Base-by-base conservation (phyloP, 2,329 filamentous ascomycete genomes). In the Aspergillus pseudonomiae region DNA sequence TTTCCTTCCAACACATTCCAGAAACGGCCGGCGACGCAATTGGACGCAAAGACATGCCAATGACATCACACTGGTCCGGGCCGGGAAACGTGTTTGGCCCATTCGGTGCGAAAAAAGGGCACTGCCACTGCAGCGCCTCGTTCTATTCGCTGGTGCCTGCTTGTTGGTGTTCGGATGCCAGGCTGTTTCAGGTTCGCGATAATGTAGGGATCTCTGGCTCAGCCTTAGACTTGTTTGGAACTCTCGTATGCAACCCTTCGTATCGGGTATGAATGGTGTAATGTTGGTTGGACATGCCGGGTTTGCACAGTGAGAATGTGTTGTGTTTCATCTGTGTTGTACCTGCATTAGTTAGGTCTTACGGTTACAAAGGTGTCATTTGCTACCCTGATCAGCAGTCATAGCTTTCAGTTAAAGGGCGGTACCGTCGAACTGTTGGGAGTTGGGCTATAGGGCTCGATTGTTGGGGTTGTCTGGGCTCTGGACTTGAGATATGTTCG, bases 71-170 rank as follows among this genome's bases (percentile, higher is more conserved):
- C 12, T 21, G 3, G 16, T 26, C 10, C 12, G 9, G 19, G 1
- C 28, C 16, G 12, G 50, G 30, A n/a, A 21, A 34, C 32, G 52
- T 54, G 30, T 24, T 21, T 34, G 24, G 19, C 19, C 52, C 4
- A 28, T 28, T 28, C 3, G 26, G 26, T 28, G 26, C 26, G 26
- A 28, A 5, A 4, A 28, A 28, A 28, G 26, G 19, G 56, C 57
- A 60, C 57, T 34, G 57, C 57, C 57, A 60, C 57, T 32, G 55
- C 48, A 62, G 55, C 46, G 60, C 60, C 60, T 45, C 60, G 48
- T 56, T 57, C 30, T 11, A 54, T 21, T 36, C 24, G 32, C 30
- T 54, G 52, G 30, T 54, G 30, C 30, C 30, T 54, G 50, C 2
- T 24, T 24, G 21, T 24, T 24, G 21, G 21, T 24, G 21, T 6